phyloP scores from a whole-genome alignment of 148 eudicot species.

The Talinum fruticosum region DNA sequence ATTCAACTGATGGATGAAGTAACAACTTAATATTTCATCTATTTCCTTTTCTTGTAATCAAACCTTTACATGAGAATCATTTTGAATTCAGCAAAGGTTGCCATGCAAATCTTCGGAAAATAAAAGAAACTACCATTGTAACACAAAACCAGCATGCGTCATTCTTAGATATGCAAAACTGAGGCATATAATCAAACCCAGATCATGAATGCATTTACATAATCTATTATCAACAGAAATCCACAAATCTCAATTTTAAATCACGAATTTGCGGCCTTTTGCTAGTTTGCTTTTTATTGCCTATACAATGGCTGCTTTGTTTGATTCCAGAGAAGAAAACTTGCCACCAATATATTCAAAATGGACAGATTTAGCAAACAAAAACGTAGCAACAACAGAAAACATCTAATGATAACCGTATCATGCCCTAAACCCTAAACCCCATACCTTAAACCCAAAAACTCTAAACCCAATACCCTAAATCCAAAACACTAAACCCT shows the following conservation, averaged over 20 bases:
- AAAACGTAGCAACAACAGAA: not conserved
- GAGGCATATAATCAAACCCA: not conserved
- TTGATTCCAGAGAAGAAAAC: conserved; percentile 85
- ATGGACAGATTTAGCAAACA: not conserved
- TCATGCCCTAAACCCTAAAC: too few relatives aligned
- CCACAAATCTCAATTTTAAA: conserved; percentile 59
- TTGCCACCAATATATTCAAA: conserved; percentile 29
- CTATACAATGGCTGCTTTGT: conserved; percentile 81
- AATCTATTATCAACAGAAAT: not conserved
- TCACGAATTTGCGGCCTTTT: conserved; percentile 44
- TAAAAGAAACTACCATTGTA: not conserved
- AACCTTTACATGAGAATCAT: not conserved
- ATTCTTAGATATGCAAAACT: not conserved
- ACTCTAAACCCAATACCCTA: too few relatives aligned
- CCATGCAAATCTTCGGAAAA: not conserved
- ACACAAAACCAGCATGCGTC: not conserved
- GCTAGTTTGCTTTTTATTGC: conserved; percentile 48
- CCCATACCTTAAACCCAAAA: too few relatives aligned
- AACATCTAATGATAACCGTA: not conserved
- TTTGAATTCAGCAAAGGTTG: not conserved
- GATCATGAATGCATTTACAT: not conserved
- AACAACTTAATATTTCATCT: too few relatives aligned
- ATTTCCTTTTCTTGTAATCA: too few relatives aligned
- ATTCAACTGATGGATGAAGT: too few relatives aligned
- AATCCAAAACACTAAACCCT: too few relatives aligned